These are phyloP conservation scores for Ophidiomyces ophidiicola DNA, from an alignment of 2,329 filamentous ascomycete species.

Conservation along the genomic window DNA sequence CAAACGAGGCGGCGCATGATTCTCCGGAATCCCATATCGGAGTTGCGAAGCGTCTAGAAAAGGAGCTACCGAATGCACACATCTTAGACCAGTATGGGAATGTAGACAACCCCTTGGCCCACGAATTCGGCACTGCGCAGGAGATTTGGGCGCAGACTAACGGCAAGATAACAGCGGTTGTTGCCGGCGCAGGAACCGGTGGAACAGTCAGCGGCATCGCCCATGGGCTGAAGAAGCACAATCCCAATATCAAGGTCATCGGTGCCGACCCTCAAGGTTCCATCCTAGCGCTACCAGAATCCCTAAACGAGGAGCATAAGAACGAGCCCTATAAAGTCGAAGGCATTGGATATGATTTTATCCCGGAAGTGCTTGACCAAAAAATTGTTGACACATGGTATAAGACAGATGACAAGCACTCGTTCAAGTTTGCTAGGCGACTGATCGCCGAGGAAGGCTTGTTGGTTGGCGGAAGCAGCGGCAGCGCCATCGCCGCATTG, in stretches of 20 bases:
- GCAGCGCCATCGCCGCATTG: slow-evolving; percentile 76
- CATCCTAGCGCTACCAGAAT: slow-evolving; percentile 70
- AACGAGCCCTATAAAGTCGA: slow-evolving; percentile 95
- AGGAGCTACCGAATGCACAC: slow-evolving; percentile 92
- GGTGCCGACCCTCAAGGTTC: slow-evolving; percentile 88
- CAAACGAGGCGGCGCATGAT: slow-evolving; percentile 90
- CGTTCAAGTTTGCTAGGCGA: slow-evolving; percentile 78
- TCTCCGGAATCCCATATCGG: slow-evolving; percentile 94
- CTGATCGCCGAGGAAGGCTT: slow-evolving; percentile 91
- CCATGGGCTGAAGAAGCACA: slow-evolving; percentile 76
- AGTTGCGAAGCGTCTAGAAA: slow-evolving; percentile 75
- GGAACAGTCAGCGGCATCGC: slow-evolving; percentile 89
- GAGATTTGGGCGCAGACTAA: slow-evolving; percentile 90
- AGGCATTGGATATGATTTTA: slow-evolving; percentile 96
- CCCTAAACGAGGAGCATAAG: slow-evolving; percentile 64
- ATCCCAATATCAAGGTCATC: slow-evolving; percentile 70
- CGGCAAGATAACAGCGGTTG: slow-evolving; percentile 67
- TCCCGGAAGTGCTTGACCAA: slow-evolving; percentile 83
- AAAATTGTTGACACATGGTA: slow-evolving; percentile 83
- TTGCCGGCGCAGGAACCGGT: slow-evolving; percentile 89
- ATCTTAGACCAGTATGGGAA: slow-evolving; percentile 97
- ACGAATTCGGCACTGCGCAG: slow-evolving; percentile 87
- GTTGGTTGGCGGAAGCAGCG: slow-evolving; percentile 83
- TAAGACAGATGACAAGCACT: slow-evolving; percentile 89
- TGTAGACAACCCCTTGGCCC: slow-evolving; percentile 77